Evolutionary conservation across 345 rosid genomes (phyloP).

Genomic region (Ceriops zippeliana): DNA sequence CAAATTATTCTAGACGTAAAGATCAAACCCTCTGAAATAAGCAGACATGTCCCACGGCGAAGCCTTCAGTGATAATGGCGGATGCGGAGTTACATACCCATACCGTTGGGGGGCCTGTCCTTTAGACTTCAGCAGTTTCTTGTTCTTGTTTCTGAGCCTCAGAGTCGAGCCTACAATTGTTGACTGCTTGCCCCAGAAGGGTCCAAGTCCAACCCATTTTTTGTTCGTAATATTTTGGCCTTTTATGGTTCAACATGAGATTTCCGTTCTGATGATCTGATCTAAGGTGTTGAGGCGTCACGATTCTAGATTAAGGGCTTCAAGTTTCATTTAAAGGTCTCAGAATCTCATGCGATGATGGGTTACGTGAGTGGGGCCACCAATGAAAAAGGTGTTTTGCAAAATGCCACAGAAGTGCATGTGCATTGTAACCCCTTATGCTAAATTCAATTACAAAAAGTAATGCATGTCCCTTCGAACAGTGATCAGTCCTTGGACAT

Average conservation of each 20-base stretch:
- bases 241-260: not conserved
- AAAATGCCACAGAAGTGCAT: too few relatives aligned
- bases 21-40: not conserved
- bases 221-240: conserved; percentile 7
- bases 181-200: conserved; percentile 22
- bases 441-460: too few relatives aligned
- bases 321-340: too few relatives aligned
- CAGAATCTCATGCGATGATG: too few relatives aligned
- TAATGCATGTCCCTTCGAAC: too few relatives aligned
- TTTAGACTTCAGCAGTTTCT: conserved; percentile 6
- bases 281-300: too few relatives aligned
- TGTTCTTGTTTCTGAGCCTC: conserved; percentile 14
- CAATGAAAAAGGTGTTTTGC: too few relatives aligned
- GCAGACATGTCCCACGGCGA: conserved; percentile 29
- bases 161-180: conserved; percentile 26
- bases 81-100: not conserved
- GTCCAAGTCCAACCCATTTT: conserved; percentile 6
- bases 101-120: conserved; percentile 18
- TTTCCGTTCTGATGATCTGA: too few relatives aligned
- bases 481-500: too few relatives aligned
- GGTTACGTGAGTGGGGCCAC: too few relatives aligned
- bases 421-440: too few relatives aligned
- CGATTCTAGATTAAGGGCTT: too few relatives aligned
- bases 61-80: conserved; percentile 16
- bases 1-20: not conserved